These are phyloP conservation scores for Lasiosphaeria hispida DNA, from an alignment of 495 filamentous ascomycete species.

Conservation along the genomic window DNA sequence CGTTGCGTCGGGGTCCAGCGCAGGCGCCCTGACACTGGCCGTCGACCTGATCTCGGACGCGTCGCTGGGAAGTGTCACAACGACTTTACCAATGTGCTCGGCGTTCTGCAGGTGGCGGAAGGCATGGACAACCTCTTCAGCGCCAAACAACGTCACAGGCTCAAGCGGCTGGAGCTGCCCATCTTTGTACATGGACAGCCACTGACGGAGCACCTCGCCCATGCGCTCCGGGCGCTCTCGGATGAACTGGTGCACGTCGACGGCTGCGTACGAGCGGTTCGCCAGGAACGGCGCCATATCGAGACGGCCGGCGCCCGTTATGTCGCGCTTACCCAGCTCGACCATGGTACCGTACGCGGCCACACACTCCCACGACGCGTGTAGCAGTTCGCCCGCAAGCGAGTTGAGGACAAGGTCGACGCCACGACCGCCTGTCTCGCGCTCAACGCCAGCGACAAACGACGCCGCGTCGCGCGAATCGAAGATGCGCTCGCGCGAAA, in stretches of 20 bases:
- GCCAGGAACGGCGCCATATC: slow-evolving; percentile 44
- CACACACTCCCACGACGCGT: slow-evolving; percentile 47
- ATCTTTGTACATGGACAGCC: neutral
- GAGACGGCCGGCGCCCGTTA: slow-evolving; percentile 25
- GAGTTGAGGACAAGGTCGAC: slow-evolving; percentile 56
- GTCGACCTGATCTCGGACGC: too few species aligned
- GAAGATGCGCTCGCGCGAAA: slow-evolving; percentile 49
- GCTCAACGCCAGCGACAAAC: slow-evolving; percentile 43
- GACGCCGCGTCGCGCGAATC: too few species aligned
- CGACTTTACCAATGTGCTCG: slow-evolving; percentile 46
- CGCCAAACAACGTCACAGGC: slow-evolving; percentile 1
- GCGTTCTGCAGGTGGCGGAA: slow-evolving; percentile 34
- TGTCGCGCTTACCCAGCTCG: slow-evolving; percentile 46
- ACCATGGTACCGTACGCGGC: slow-evolving; percentile 51
- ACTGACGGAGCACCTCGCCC: too few species aligned
- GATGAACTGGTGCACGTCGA: slow-evolving; percentile 55
- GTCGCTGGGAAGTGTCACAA: slow-evolving; percentile 29
- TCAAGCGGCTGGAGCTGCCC: slow-evolving; percentile 9
- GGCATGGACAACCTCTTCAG: slow-evolving; percentile 26
- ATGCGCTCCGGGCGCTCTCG: too few species aligned
- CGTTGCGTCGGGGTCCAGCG: slow-evolving; percentile 31
- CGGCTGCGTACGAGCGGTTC: slow-evolving; percentile 42
- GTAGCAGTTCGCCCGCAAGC: slow-evolving; percentile 48
- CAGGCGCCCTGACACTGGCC: too few species aligned
- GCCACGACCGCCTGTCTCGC: slow-evolving; percentile 43